Evolutionary conservation across 495 filamentous ascomycete species (phyloP).

Genomic region (Halenospora varia): DNA sequence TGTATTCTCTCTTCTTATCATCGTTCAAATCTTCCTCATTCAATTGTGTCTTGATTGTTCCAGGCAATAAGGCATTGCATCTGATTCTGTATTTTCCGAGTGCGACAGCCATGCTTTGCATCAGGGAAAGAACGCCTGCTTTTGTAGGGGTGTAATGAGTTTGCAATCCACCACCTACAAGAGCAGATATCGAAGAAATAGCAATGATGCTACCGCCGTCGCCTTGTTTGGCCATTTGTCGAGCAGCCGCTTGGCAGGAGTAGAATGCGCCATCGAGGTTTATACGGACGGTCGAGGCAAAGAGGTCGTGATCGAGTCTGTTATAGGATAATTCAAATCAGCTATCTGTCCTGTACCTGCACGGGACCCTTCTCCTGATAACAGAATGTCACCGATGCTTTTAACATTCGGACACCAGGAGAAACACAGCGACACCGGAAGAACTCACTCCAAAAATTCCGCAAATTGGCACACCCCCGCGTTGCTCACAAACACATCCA

Average conservation of each 20-base stretch:
- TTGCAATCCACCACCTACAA: constrained; percentile 78
- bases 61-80: constrained; percentile 83
- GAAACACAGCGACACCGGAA: background rate
- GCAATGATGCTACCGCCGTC: constrained; percentile 79
- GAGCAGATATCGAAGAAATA: constrained; percentile 75
- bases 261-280: constrained; percentile 89
- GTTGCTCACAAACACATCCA: constrained; percentile 86
- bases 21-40: constrained; percentile 77
- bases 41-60: constrained; percentile 80
- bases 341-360: too few relatives aligned
- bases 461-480: constrained; percentile 83
- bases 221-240: constrained; percentile 67
- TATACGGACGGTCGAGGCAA: constrained; percentile 60
- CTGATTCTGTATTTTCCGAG: constrained; percentile 71
- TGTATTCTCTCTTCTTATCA: constrained; percentile 70
- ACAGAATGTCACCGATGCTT: background rate
- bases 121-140: constrained; percentile 75
- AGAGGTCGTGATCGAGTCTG: constrained; percentile 56
- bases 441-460: constrained; percentile 65
- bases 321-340: too few relatives aligned
- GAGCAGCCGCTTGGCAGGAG: constrained; percentile 74
- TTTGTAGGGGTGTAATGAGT: constrained; percentile 92
- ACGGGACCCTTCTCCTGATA: too few relatives aligned
- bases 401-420: background rate
- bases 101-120: constrained; percentile 80